Percentiles rank a stretch among this genome's conserved stretches.
Conservation (phyloP, 1,284 basidiomycete species). For the Ustilago tritici region DNA sequence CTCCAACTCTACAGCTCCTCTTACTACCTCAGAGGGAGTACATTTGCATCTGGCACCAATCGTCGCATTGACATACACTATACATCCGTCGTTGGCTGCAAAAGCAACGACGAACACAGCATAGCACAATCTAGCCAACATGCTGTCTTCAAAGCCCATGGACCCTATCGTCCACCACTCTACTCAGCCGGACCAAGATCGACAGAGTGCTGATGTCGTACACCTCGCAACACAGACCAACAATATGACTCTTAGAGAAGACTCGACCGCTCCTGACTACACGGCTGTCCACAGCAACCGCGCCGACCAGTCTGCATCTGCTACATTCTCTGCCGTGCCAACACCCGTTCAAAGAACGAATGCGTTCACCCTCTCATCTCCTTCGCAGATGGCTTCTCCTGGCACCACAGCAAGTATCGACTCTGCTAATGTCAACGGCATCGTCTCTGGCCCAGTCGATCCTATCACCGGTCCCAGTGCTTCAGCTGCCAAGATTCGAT, state of each 20-base stretch:
- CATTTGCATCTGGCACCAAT: background rate
- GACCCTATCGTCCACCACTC: slow-evolving; percentile 50
- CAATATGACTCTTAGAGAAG: slow-evolving; percentile 52
- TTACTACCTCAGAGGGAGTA: background rate
- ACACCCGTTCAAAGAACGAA: slow-evolving; percentile 10
- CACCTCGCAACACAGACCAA: slow-evolving; percentile 46
- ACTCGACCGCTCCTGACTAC: slow-evolving; percentile 51
- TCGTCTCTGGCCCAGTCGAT: slow-evolving; percentile 43
- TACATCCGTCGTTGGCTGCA: slow-evolving; percentile 5
- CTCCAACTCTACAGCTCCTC: background rate
- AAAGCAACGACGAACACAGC: slow-evolving; percentile 6
- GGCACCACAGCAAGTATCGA: slow-evolving; percentile 15
- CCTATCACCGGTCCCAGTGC: slow-evolving; percentile 43
- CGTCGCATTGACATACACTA: background rate
- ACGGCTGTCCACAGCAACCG: slow-evolving; percentile 25
- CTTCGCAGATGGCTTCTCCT: slow-evolving; percentile 29
- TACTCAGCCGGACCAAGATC: slow-evolving; percentile 22
- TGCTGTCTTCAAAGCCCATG: slow-evolving; percentile 61
- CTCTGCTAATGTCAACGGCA: background rate
- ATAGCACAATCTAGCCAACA: slow-evolving; percentile 6
- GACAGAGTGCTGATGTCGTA: slow-evolving; percentile 28
- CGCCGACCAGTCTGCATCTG: slow-evolving; percentile 6
- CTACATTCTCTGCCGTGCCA: slow-evolving; percentile 14
- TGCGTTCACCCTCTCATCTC: slow-evolving; percentile 20
- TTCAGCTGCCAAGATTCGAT: slow-evolving; percentile 34